These are phyloP conservation scores for Cercospora citrullina DNA, from an alignment of 2,329 filamentous ascomycete genomes.

Conservation along the genomic window DNA sequence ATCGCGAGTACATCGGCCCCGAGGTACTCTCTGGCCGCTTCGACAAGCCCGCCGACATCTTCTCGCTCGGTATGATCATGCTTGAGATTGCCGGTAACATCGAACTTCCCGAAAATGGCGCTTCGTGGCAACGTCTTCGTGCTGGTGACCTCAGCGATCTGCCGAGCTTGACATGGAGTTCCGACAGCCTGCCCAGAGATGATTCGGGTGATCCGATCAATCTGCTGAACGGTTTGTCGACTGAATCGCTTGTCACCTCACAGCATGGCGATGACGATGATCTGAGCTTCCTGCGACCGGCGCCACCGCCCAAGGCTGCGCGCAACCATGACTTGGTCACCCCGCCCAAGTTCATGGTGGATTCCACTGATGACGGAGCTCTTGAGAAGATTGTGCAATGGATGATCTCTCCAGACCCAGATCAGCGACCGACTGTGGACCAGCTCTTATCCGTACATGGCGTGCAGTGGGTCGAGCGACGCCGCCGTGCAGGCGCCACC, in stretches of 20 bases:
- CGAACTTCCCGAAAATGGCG: slow-evolving; percentile 87
- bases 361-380: slow-evolving; percentile 68
- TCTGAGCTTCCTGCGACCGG: slow-evolving; percentile 41
- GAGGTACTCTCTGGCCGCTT: slow-evolving; percentile 85
- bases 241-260: slow-evolving; percentile 32
- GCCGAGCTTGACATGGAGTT: slow-evolving; percentile 80
- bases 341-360: slow-evolving; percentile 87
- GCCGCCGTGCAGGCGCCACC: slow-evolving; percentile 83
- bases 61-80: slow-evolving; percentile 90
- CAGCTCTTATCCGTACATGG: slow-evolving; percentile 73
- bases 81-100: slow-evolving; percentile 94
- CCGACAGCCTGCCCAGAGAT: slow-evolving; percentile 71
- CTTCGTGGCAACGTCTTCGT: slow-evolving; percentile 84
- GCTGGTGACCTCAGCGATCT: slow-evolving; percentile 87
- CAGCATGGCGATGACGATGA: slow-evolving; percentile 43
- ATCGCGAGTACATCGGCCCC: slow-evolving; percentile 92
- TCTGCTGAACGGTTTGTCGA: slow-evolving; percentile 36
- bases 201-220: slow-evolving; percentile 64
- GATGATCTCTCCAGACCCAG: slow-evolving; percentile 80
- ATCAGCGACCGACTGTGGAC: slow-evolving; percentile 69
- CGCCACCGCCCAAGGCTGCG: slow-evolving; percentile 28
- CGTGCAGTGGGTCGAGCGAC: slow-evolving; percentile 74
- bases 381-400: slow-evolving; percentile 81
- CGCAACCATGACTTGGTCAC: slow-evolving; percentile 58
- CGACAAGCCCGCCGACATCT: slow-evolving; percentile 90